Conservation (phyloP, 352 stramenopile genomes). For the Globisporangium lucens region DNA sequence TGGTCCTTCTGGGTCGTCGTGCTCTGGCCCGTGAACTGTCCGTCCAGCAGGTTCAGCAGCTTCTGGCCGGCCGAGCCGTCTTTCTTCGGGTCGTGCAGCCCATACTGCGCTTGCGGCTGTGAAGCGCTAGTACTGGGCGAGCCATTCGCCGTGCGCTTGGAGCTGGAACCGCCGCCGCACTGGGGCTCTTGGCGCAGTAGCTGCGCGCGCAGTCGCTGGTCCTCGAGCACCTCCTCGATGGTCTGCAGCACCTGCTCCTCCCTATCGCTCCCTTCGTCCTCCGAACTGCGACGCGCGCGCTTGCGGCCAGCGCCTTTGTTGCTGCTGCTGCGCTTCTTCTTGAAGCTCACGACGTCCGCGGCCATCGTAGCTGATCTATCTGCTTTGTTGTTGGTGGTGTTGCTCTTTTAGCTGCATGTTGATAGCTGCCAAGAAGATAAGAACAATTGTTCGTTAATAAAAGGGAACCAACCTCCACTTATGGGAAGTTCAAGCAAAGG, state of each 20-base stretch:
- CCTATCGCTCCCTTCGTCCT: constrained; percentile 19
- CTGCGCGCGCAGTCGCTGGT: constrained; percentile 58
- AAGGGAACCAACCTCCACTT: too few relatives aligned
- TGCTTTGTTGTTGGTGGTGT: neutral
- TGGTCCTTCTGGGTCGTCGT: constrained; percentile 57
- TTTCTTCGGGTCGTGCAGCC: constrained; percentile 74
- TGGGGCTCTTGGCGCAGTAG: constrained; percentile 37
- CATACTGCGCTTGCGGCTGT: constrained; percentile 31
- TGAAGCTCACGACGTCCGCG: constrained; percentile 46
- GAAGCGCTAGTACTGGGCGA: neutral
- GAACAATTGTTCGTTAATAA: too few relatives aligned
- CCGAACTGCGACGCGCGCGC: constrained; percentile 27
- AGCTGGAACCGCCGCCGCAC: constrained; percentile 3
- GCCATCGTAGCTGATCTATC: neutral
- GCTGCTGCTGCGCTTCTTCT: constrained; percentile 51
- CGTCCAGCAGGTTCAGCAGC: constrained; percentile 66
- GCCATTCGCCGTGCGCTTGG: neutral
- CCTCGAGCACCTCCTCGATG: constrained; percentile 68
- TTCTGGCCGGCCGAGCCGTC: constrained; percentile 67
- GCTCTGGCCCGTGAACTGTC: constrained; percentile 79
- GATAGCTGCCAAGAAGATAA: too few relatives aligned
- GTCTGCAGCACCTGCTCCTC: constrained; percentile 42
- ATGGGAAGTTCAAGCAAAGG: neutral
- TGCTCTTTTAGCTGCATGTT: neutral
- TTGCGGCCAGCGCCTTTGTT: constrained; percentile 26